Evolutionary conservation across 2,329 filamentous ascomycete species (phyloP), one percentile per base, ranked within the genome.

Genomic region (Ascochyta lentis): DNA sequence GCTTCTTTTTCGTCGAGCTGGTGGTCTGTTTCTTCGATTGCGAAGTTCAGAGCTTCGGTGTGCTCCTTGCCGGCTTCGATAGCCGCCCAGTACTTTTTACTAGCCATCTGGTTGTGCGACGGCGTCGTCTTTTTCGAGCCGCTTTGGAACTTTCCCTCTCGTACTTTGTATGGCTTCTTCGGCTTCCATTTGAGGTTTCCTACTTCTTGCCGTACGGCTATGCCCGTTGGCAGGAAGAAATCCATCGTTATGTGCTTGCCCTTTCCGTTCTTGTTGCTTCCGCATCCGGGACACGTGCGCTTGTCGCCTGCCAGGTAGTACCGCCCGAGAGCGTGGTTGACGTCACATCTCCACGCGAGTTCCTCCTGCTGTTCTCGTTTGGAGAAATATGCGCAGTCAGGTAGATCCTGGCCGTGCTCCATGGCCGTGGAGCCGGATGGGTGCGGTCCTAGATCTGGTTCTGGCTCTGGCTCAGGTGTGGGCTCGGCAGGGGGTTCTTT

Each of bases 301-400:
- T 57, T 67, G 34, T 71, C 60, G 10, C 68, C 63, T 6, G 68
- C 64, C 16, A 69, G 59, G 38, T 72, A 72, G 49, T 72, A 72
- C 1, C 70, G 63, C 7, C 70, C 68, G 8, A 71, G 59, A 6
- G 63, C 67, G 19, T 72, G 70, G 22, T 58, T 64, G 13, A 63
- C 43, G 31, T 72, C 68, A 49, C 70, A 72, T 19, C 67, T 62
- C 67, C 67, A 72, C 4, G 68, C 66, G 31, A 41, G 37, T 4
- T 64, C 47, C 2, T 68, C 67, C 5, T 59, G 19, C 3, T 16
- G 10, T 1, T 56, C 24, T 31, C 31, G 38, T 37, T 56, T 52
- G 4, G 59, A 23, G 44, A 63, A 70, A 44, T 61, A 67, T 4
- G 56, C 54, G 12, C 60, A 41, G 1, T 55, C 31, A 2, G 69